Conservation (phyloP, 1,284 basidiomycete genomes). For the Trichosporon asahii region DNA sequence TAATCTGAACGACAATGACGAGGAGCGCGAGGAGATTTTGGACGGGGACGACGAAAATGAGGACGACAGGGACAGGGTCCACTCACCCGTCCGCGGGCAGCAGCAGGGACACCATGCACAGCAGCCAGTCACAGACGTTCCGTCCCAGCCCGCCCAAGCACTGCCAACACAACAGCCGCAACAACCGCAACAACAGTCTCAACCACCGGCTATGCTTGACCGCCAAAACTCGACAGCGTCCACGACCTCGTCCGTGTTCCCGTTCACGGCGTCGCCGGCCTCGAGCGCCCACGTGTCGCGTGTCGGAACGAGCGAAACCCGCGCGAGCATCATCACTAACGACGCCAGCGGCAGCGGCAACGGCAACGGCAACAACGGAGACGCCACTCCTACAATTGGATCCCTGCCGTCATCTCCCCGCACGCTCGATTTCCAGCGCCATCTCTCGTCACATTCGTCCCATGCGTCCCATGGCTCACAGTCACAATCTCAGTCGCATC, state of each 20-base stretch:
- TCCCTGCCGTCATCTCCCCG: constrained; percentile 36
- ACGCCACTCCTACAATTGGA: constrained; percentile 12
- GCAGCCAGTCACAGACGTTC: not conserved
- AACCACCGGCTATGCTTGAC: constrained; percentile 4
- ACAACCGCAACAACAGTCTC: not conserved
- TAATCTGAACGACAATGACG: constrained; percentile 17
- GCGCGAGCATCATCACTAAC: constrained; percentile 7
- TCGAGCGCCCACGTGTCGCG: constrained; percentile 20
- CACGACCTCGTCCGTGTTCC: constrained; percentile 30
- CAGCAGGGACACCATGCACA: not conserved
- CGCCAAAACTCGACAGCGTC: constrained; percentile 11
- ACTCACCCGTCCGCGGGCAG: not conserved
- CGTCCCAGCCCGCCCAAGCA: not conserved
- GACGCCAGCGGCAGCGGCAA: constrained; percentile 18
- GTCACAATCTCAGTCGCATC: not conserved
- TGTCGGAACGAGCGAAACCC: not conserved
- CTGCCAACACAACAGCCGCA: not conserved
- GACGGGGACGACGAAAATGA: constrained; percentile 20
- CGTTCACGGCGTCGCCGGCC: constrained; percentile 32
- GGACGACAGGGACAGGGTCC: constrained; percentile 5
- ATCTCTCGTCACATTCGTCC: not conserved
- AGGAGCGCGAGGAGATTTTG: constrained; percentile 34
- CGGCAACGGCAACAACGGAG: constrained; percentile 15
- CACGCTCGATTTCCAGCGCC: constrained; percentile 23
- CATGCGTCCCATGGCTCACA: constrained; percentile 1